Evolutionary conservation across 257 asterid species (phyloP).

Genomic region (Solanum peruvianum): DNA sequence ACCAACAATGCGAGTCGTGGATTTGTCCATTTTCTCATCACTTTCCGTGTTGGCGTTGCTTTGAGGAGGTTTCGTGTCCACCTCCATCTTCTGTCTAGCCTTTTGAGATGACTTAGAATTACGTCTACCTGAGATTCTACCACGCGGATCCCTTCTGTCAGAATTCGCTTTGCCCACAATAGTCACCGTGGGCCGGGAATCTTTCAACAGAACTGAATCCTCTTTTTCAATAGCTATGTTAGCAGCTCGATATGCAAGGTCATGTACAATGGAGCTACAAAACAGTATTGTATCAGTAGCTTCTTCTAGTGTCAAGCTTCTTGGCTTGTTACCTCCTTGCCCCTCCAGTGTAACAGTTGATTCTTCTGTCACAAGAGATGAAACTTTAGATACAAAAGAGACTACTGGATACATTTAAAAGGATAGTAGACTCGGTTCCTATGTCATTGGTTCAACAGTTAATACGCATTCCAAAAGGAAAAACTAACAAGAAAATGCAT

Average conservation of each 20-base stretch:
- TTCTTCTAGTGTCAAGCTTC: slow-evolving; percentile 84
- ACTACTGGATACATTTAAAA: background rate
- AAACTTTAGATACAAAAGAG: background rate
- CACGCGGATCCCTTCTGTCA: slow-evolving; percentile 38
- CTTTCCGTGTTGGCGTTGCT: slow-evolving; percentile 11
- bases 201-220: slow-evolving; percentile 21
- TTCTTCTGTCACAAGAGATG: slow-evolving; percentile 41
- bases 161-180: slow-evolving; percentile 34
- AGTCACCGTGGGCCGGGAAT: slow-evolving; percentile 33
- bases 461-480: background rate
- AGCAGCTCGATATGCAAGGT: slow-evolving; percentile 75
- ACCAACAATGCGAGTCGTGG: slow-evolving; percentile 34
- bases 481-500: background rate
- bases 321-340: slow-evolving; percentile 22
- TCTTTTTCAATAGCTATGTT: slow-evolving; percentile 64
- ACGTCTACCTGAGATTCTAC: slow-evolving; percentile 38
- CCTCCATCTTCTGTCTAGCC: slow-evolving; percentile 41
- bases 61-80: slow-evolving; percentile 32
- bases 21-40: slow-evolving; percentile 18
- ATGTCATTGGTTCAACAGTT: background rate
- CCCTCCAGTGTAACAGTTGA: slow-evolving; percentile 46
- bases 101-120: slow-evolving; percentile 51
- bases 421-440: background rate
- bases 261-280: slow-evolving; percentile 93
- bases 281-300: slow-evolving; percentile 91